Evolutionary conservation across 371 early-diverging fungal species (phyloP).

Genomic region (Rhizopus microsporus): DNA sequence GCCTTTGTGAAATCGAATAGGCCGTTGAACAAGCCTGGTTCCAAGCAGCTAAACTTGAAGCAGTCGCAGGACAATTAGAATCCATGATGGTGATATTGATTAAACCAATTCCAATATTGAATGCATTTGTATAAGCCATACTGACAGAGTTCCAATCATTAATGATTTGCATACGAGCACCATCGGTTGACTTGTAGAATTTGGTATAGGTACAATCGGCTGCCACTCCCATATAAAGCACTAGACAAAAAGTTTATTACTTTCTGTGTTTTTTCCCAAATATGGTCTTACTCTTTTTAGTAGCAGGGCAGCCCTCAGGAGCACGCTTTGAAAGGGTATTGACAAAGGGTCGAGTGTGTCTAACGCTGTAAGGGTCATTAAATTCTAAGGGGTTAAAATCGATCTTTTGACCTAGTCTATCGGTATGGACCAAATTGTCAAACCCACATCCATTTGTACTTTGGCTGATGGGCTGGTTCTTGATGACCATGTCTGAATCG

Average conservation of each 20-base stretch:
- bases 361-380: not conserved
- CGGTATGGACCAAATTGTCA: slow-evolving; percentile 24
- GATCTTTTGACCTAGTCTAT: not conserved
- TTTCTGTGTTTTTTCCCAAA: too few species aligned
- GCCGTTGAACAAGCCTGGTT: slow-evolving; percentile 75
- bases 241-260: slow-evolving; percentile 1
- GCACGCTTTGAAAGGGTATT: slow-evolving; percentile 36
- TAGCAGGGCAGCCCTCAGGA: slow-evolving; percentile 40
- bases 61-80: slow-evolving; percentile 57
- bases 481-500: slow-evolving; percentile 57
- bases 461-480: not conserved
- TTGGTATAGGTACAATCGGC: slow-evolving; percentile 81
- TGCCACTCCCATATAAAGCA: slow-evolving; percentile 45
- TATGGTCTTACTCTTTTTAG: slow-evolving; percentile 38
- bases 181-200: slow-evolving; percentile 55
- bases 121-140: slow-evolving; percentile 81
- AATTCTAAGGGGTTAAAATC: slow-evolving; percentile 12
- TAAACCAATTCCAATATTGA: slow-evolving; percentile 88
- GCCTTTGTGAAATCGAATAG: slow-evolving; percentile 75
- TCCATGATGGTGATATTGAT: slow-evolving; percentile 79
- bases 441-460: slow-evolving; percentile 29
- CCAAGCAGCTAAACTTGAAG: slow-evolving; percentile 56
- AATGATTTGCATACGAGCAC: slow-evolving; percentile 71
- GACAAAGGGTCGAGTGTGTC: slow-evolving; percentile 5
- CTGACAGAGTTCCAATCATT: slow-evolving; percentile 79